Evolutionary conservation across 1,139 yeast genomes (phyloP).

Genomic region (Blastobotrys illinoisensis): DNA sequence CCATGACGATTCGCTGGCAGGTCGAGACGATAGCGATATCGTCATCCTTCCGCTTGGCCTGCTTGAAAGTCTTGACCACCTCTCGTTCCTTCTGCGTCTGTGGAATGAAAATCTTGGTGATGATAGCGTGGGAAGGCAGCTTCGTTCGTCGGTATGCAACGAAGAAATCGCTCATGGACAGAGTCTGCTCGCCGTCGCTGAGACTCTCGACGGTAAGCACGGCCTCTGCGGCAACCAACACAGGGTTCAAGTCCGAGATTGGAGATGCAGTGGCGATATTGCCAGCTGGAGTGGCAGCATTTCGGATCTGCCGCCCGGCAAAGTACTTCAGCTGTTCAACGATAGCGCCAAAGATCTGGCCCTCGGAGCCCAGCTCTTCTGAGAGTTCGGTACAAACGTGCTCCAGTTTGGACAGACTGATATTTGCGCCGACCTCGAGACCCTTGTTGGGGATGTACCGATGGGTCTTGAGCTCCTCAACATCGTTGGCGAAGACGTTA

Average conservation of each 20-base stretch:
- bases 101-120: constrained; percentile 38
- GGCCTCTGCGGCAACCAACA: constrained; percentile 39
- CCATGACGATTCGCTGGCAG: constrained; percentile 30
- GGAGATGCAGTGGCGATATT: constrained; percentile 47
- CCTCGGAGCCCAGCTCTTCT: constrained; percentile 18
- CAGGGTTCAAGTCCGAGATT: constrained; percentile 43
- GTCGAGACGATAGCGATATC: constrained; percentile 45
- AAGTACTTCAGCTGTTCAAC: constrained; percentile 40
- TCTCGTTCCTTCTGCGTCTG: constrained; percentile 33
- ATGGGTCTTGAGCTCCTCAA: constrained; percentile 35
- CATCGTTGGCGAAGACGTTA: constrained; percentile 38
- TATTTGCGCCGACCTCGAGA: constrained; percentile 38
- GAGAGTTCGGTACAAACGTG: constrained; percentile 31
- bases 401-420: constrained; percentile 38
- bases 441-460: constrained; percentile 36
- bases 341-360: constrained; percentile 36
- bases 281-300: constrained; percentile 46
- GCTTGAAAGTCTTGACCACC: constrained; percentile 38
- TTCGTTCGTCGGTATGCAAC: constrained; percentile 39
- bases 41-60: constrained; percentile 44
- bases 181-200: constrained; percentile 21
- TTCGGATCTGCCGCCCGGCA: constrained; percentile 45
- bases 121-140: constrained; percentile 33
- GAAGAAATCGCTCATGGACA: constrained; percentile 39
- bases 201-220: constrained; percentile 34